Conservation (phyloP, 2,329 filamentous ascomycete species). For the Ophiostoma tasmaniense region DNA sequence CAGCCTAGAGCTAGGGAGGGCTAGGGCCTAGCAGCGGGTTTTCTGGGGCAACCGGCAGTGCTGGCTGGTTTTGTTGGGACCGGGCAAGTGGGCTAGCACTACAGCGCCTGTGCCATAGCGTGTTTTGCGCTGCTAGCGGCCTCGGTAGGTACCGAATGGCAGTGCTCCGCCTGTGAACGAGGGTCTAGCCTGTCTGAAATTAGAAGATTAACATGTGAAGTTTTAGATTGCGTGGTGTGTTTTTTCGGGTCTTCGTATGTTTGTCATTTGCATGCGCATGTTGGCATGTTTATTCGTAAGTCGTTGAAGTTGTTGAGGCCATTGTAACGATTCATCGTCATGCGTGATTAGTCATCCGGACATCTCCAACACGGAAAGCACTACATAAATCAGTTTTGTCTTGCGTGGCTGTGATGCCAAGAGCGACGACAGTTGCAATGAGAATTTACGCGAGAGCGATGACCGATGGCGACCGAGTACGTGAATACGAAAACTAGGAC, state of each 20-base stretch:
- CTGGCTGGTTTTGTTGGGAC: neutral
- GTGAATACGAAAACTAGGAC: neutral
- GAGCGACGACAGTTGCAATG: neutral
- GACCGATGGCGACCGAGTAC: neutral
- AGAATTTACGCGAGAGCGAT: neutral
- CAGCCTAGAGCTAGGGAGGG: no score
- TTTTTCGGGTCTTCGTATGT: neutral
- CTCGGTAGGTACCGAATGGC: neutral
- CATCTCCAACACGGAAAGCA: neutral
- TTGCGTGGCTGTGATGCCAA: neutral
- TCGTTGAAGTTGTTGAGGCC: neutral
- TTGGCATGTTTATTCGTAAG: neutral
- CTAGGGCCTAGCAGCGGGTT: no score
- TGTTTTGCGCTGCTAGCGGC: neutral
- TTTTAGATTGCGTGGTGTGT: neutral
- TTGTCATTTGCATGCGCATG: neutral
- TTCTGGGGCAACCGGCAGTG: neutral
- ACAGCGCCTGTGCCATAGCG: neutral
- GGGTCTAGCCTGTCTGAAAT: neutral
- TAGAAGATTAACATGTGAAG: neutral
- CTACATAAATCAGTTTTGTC: neutral
- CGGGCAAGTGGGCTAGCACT: neutral
- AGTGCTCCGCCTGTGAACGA: neutral
- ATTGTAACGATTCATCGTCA: neutral
- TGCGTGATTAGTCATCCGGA: neutral